Conservation (phyloP, 805 yeast genomes). For the Nadsonia fulvescens region DNA sequence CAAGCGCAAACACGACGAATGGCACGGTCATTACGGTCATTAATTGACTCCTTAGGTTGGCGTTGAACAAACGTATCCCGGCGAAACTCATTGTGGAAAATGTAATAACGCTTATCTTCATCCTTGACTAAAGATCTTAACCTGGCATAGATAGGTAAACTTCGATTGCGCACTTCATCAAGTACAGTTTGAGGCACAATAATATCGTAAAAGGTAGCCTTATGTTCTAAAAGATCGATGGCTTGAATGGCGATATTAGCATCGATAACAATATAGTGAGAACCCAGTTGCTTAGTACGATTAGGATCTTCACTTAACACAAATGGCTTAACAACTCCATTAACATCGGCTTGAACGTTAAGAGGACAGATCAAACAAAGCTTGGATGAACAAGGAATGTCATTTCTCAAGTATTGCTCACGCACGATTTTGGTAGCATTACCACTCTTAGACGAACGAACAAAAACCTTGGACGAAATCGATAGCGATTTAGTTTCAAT, state of each 20-base stretch:
- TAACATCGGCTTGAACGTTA: constrained; percentile 40
- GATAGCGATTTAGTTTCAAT: no score
- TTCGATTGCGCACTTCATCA: constrained; percentile 79
- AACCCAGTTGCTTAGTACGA: constrained; percentile 27
- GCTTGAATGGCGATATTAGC: constrained; percentile 79
- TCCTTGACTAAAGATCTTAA: constrained; percentile 54
- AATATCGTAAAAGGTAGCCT: constrained; percentile 65
- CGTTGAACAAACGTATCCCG: constrained; percentile 52
- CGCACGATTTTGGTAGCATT: constrained; percentile 80
- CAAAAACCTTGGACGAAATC: constrained; percentile 52
- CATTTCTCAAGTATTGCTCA: constrained; percentile 84
- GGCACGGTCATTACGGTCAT: constrained; percentile 85
- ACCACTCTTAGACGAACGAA: constrained; percentile 67
- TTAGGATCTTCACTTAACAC: constrained; percentile 49
- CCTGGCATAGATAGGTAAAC: constrained; percentile 76
- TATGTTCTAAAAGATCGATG: constrained; percentile 73
- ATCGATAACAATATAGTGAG: constrained; percentile 74
- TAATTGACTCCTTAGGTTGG: constrained; percentile 47
- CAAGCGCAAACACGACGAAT: constrained; percentile 59
- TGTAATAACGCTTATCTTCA: constrained; percentile 68
- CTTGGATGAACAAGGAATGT: constrained; percentile 76
- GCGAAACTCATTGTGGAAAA: constrained; percentile 85
- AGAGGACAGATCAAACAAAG: constrained; percentile 46
- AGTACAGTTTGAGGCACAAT: constrained; percentile 89
- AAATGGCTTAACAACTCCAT: constrained; percentile 47